These are phyloP conservation scores for Zygoascus ofunaensis DNA, from an alignment of 805 yeast species.

Conservation along the genomic window DNA sequence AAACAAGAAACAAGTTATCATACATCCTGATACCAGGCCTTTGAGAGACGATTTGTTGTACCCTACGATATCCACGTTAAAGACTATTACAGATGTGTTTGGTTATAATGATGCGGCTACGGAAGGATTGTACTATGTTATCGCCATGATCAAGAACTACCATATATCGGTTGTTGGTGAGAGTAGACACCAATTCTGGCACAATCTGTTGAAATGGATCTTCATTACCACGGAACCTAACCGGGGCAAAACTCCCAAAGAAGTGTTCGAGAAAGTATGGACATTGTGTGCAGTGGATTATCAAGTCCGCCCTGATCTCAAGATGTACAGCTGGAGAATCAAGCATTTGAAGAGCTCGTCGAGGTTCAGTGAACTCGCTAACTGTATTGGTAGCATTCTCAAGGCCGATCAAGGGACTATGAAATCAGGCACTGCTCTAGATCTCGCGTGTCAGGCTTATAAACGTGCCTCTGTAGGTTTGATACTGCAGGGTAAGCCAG, in stretches of 20 bases:
- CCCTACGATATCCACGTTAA: conserved; percentile 18
- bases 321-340: conserved; percentile 8
- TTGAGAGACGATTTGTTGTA: conserved; percentile 2
- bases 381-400: background rate
- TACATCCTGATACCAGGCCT: background rate
- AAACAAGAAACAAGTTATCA: background rate
- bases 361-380: background rate
- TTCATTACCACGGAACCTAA: conserved; percentile 6
- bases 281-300: background rate
- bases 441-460: background rate
- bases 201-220: conserved; percentile 18
- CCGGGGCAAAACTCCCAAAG: conserved; percentile 5
- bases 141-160: conserved; percentile 12
- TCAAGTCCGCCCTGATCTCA: conserved; percentile 6
- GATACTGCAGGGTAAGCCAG: background rate
- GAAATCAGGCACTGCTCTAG: background rate
- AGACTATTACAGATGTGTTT: conserved; percentile 21
- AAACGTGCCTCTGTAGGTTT: background rate
- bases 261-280: conserved; percentile 9
- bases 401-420: background rate
- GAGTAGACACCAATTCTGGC: conserved; percentile 20
- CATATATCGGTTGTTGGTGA: conserved; percentile 12
- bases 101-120: conserved; percentile 18
- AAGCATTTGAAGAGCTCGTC: background rate
- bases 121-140: conserved; percentile 19